Evolutionary conservation across 306 rosid genomes (phyloP), one percentile per base, ranked within the genome.

Genomic region (Notholithocarpus densiflorus): DNA sequence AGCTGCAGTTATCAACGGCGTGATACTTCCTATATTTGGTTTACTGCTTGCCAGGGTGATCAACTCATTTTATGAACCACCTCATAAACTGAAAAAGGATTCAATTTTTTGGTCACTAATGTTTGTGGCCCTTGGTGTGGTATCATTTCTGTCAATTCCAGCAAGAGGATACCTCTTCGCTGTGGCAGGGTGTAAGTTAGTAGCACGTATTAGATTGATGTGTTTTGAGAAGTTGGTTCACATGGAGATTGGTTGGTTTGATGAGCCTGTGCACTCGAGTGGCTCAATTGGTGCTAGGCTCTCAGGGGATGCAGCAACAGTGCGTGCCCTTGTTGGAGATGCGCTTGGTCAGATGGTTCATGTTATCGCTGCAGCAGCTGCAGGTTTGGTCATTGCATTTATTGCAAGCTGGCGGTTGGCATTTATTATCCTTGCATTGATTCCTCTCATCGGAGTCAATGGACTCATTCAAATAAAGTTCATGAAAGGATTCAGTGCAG

Each of bases 271-370:
- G 29, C 80, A 89, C 76, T 85, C 91, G 26, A 85, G 89, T 45
- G 91, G 89, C 65, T 82, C 86, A 26, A 64, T 85, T 56, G 89
- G 91, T 71, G 85, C 93, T 45, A 89, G 89, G 77, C 91, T 89
- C 32, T 85, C 89, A 12, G 80, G 87, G 7, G 88, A 89, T 84
- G 93, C 91, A 57, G 91, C 93, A 77, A 80, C 89, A 0, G 21
- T 87, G 45, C 73, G 89, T 73, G 84, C 84, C 45, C 76, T 89
- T 31, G 89, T 87, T 31, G 93, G 93, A 48, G 93, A 89, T 82
- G 84, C 93, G 20, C 85, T 89, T 72, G 88, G 86, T 78, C 82
- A 85, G 74, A 52, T 85, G 71, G 89, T 87, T 82, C 89, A 89
- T 51, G 84, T 84, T 76, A 75, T 78, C 56, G 79, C 90, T 57